Percentiles rank a stretch among this genome's conserved stretches.
Evolutionary conservation across 352 stramenopile species (phyloP).

Genomic region (Globisporangium splendens): DNA sequence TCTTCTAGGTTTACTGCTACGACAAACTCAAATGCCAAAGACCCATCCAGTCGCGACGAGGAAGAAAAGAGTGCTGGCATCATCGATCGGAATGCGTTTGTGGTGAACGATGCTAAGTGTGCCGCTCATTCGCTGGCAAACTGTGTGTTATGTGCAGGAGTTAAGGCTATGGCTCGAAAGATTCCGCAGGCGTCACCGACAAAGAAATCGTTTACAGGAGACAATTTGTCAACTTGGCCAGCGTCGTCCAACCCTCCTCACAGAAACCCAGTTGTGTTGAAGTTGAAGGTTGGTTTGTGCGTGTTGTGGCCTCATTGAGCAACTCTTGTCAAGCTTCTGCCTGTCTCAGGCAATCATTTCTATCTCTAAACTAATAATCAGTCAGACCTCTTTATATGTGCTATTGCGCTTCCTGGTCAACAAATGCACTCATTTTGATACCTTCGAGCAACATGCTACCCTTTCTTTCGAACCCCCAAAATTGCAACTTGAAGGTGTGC

Average conservation of each 20-base stretch:
- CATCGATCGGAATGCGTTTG: neutral
- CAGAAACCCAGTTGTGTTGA: no score
- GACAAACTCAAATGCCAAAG: neutral
- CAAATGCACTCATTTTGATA: neutral
- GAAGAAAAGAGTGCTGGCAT: neutral
- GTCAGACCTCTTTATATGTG: no score
- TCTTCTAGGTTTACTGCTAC: neutral
- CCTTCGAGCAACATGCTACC: neutral
- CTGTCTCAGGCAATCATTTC: no score
- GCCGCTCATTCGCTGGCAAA: slow-evolving; percentile 56
- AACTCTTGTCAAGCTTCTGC: no score
- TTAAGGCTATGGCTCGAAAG: slow-evolving; percentile 21
- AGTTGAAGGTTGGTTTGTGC: neutral
- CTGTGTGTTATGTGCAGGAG: slow-evolving; percentile 59
- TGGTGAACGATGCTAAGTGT: slow-evolving; percentile 34
- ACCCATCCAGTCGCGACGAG: slow-evolving; percentile 1
- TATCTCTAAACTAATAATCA: no score
- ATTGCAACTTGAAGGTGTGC: neutral
- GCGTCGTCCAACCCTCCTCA: neutral
- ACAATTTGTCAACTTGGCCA: neutral
- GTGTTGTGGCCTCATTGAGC: no score
- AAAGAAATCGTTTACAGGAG: neutral
- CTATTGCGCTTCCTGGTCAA: no score
- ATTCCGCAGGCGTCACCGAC: slow-evolving; percentile 2
- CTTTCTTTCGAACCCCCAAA: neutral